phyloP scores from a whole-genome alignment of 257 asterid genomes.

The Salvia hispanica region DNA sequence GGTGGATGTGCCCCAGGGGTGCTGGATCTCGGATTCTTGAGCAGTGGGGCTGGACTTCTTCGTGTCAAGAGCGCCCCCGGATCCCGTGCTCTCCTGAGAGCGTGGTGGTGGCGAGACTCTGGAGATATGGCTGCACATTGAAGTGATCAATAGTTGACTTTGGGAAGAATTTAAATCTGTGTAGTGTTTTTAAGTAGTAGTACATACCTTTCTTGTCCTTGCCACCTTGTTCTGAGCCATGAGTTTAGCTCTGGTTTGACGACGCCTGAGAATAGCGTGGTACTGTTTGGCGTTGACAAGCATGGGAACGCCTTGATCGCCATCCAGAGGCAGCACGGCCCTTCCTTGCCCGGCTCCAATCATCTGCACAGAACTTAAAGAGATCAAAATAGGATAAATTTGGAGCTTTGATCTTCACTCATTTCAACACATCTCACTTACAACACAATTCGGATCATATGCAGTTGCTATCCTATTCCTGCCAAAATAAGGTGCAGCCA shows the following conservation, averaged over 20 bases:
- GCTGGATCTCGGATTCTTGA: constrained; percentile 35
- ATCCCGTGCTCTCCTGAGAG: constrained; percentile 62
- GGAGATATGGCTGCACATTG: constrained; percentile 61
- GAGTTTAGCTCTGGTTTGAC: constrained; percentile 71
- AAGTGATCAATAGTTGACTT: neutral
- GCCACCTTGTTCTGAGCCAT: constrained; percentile 60
- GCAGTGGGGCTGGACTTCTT: constrained; percentile 39
- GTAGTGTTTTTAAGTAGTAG: constrained; percentile 1
- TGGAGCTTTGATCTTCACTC: neutral
- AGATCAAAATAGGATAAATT: neutral
- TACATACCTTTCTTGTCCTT: constrained; percentile 62
- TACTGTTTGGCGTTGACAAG: constrained; percentile 78
- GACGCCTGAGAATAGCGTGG: constrained; percentile 75
- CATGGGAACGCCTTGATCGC: constrained; percentile 54
- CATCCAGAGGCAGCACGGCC: constrained; percentile 60
- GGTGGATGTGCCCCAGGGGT: constrained; percentile 55
- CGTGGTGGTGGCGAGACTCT: constrained; percentile 75
- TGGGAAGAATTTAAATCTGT: too few species aligned
- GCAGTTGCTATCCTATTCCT: constrained; percentile 48
- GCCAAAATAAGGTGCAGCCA: constrained; percentile 53
- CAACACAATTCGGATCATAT: constrained; percentile 55
- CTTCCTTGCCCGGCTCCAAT: too few species aligned
- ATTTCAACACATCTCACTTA: constrained; percentile 35
- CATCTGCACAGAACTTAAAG: too few species aligned
- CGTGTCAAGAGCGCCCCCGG: constrained; percentile 69